Evolutionary conservation across 768 basidiomycete genomes (phyloP).

Genomic region (Podaxis sp.): DNA sequence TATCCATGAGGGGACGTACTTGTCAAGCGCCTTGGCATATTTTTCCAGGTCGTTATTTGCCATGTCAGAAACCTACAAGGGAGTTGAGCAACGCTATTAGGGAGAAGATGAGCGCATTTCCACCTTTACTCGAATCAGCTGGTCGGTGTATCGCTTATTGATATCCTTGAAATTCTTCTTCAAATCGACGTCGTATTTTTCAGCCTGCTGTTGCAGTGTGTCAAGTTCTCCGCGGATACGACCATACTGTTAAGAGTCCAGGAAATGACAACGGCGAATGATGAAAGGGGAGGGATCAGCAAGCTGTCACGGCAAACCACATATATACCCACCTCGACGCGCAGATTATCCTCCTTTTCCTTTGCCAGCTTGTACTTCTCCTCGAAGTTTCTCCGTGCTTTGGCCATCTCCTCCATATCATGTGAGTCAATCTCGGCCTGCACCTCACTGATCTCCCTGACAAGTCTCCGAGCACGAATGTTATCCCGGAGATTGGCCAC

Average conservation of each 20-base stretch:
- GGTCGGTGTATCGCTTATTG: conserved; percentile 83
- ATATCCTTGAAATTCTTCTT: conserved; percentile 81
- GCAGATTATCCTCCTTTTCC: conserved; percentile 68
- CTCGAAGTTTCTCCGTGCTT: conserved; percentile 82
- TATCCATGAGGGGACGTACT: conserved; percentile 48
- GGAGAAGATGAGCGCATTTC: conserved; percentile 11
- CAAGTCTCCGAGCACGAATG: conserved; percentile 69
- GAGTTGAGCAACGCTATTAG: neutral
- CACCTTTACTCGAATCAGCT: conserved; percentile 94
- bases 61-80: conserved; percentile 90
- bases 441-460: conserved; percentile 62
- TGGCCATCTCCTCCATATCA: conserved; percentile 86
- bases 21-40: conserved; percentile 95
- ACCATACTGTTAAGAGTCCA: conserved; percentile 53
- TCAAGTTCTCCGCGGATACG: conserved; percentile 82
- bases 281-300: neutral
- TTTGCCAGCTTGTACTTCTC: conserved; percentile 74
- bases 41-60: conserved; percentile 97
- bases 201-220: conserved; percentile 66
- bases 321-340: conserved; percentile 55
- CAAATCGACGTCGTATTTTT: conserved; percentile 66
- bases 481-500: conserved; percentile 81
- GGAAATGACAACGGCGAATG: neutral
- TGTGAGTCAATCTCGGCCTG: conserved; percentile 70
- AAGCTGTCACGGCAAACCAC: neutral